phyloP scores from a whole-genome alignment of 768 basidiomycete species.

The Boletus reticuloceps region DNA sequence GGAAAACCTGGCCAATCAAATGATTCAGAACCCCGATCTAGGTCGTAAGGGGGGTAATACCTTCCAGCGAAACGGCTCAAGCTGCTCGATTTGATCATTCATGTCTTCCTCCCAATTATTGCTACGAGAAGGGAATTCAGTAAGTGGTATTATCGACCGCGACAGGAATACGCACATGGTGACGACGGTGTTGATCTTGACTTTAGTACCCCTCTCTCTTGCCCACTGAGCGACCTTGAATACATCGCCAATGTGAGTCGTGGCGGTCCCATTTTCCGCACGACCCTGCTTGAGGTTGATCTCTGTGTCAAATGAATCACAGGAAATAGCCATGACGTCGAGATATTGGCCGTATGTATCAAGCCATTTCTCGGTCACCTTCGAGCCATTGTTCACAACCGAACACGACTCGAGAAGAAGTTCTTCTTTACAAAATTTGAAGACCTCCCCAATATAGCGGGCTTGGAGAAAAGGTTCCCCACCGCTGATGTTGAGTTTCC shows the following conservation, averaged over 20 bases:
- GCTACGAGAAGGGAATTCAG: conserved; percentile 9
- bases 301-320: conserved; percentile 38
- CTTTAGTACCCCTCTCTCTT: conserved; percentile 31
- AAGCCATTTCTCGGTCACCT: conserved; percentile 42
- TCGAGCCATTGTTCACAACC: conserved; percentile 37
- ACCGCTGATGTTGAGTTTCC: conserved; percentile 37
- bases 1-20: conserved; percentile 28
- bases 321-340: conserved; percentile 43
- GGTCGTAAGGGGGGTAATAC: conserved; percentile 8
- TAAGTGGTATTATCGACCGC: no score
- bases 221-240: conserved; percentile 38
- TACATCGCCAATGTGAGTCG: conserved; percentile 33
- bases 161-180: conserved; percentile 19
- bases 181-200: conserved; percentile 38
- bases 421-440: conserved; percentile 38
- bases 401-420: conserved; percentile 35
- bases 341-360: conserved; percentile 38
- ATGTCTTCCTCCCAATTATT: conserved; percentile 41
- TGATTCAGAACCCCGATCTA: no score
- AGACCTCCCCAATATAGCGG: conserved; percentile 37
- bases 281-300: conserved; percentile 35
- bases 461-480: conserved; percentile 40
- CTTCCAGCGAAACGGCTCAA: conserved; percentile 41
- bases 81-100: conserved; percentile 34
- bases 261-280: conserved; percentile 30